Evolutionary conservation across 371 early-diverging fungal species (phyloP).

Genomic region (Saksenaea oblongispora): DNA sequence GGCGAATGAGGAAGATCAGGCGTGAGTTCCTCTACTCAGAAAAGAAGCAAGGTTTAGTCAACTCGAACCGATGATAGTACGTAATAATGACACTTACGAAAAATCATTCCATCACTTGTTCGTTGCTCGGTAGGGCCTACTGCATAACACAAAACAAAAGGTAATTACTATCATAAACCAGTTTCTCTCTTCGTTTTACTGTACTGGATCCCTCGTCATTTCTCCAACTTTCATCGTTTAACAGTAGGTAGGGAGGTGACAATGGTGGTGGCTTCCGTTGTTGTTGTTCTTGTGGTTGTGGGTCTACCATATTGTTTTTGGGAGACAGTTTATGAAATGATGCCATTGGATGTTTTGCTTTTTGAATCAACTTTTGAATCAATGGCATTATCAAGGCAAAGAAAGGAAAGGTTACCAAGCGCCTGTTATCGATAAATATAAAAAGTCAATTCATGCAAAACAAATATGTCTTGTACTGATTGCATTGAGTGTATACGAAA

Average conservation of each 20-base stretch:
- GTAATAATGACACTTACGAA: not conserved
- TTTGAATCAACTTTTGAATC: not conserved
- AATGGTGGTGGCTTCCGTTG: not conserved
- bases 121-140: not conserved
- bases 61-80: not conserved
- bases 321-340: not conserved
- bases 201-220: not conserved
- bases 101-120: not conserved
- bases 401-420: not conserved
- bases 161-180: not conserved
- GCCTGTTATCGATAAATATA: not conserved
- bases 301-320: not conserved
- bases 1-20: not conserved
- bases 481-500: not conserved
- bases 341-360: constrained; percentile 1
- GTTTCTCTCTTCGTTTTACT: not conserved
- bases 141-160: not conserved
- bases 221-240: not conserved
- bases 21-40: not conserved
- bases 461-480: not conserved
- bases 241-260: not conserved
- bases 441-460: not conserved
- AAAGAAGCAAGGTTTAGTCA: not conserved
- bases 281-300: not conserved
- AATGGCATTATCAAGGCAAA: not conserved